Conservation (phyloP, 2,329 filamentous ascomycete species). For the Lasiodiplodia hormozganensis region DNA sequence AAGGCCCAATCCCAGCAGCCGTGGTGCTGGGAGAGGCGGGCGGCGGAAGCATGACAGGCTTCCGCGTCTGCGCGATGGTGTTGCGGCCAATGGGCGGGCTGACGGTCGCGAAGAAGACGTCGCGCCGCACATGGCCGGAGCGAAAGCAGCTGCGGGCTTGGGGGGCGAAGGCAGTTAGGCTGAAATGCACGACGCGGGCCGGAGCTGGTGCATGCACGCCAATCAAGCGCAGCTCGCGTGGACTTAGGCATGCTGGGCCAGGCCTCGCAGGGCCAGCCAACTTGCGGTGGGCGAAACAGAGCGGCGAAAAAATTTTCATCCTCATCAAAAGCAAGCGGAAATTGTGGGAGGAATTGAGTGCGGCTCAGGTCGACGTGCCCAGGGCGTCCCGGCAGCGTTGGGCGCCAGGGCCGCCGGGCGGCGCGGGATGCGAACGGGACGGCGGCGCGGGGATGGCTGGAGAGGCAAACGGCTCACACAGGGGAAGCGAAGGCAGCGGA, state of each 20-base stretch:
- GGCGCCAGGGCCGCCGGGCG: slow-evolving; percentile 15
- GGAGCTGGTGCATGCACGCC: slow-evolving; percentile 15
- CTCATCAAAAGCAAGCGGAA: slow-evolving; percentile 20
- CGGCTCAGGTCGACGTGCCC: slow-evolving; percentile 16
- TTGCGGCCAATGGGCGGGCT: background rate
- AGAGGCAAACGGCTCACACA: slow-evolving; percentile 13
- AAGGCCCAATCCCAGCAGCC: slow-evolving; percentile 23
- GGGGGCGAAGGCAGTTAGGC: slow-evolving; percentile 8
- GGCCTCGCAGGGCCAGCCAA: slow-evolving; percentile 18
- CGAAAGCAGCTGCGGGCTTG: background rate
- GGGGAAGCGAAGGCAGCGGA: background rate
- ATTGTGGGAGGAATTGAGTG: slow-evolving; percentile 26
- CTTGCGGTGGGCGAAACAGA: slow-evolving; percentile 12
- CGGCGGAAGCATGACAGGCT: slow-evolving; percentile 26
- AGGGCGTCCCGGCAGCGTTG: background rate
- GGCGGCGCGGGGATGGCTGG: slow-evolving; percentile 10
- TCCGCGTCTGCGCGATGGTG: slow-evolving; percentile 20
- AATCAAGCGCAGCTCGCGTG: slow-evolving; percentile 4
- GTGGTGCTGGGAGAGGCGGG: slow-evolving; percentile 9
- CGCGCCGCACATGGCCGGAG: slow-evolving; percentile 15
- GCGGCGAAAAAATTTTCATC: slow-evolving; percentile 19
- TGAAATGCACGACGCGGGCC: slow-evolving; percentile 20
- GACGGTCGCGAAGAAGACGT: background rate
- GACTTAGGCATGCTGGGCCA: slow-evolving; percentile 4
- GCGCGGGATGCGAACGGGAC: slow-evolving; percentile 7